Evolutionary conservation across 2,329 filamentous ascomycete genomes (phyloP).

Genomic region (Neocatenulostroma microsporum): DNA sequence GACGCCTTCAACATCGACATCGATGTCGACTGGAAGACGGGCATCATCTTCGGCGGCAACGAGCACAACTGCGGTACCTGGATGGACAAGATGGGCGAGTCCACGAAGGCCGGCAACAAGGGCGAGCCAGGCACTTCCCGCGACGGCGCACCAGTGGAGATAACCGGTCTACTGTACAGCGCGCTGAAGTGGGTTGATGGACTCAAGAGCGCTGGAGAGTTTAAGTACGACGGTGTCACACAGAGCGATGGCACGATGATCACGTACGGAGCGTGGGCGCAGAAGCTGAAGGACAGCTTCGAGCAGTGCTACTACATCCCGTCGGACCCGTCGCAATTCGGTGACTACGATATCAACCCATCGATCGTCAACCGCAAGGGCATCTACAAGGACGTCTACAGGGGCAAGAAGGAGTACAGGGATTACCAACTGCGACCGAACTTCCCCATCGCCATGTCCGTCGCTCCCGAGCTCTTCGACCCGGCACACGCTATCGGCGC

Average conservation of each 20-base stretch:
- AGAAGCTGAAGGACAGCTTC: constrained; percentile 73
- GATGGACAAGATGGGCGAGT: constrained; percentile 99
- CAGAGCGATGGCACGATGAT: constrained; percentile 44
- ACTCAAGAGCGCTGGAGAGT: constrained; percentile 61
- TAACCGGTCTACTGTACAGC: constrained; percentile 89
- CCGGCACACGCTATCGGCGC: constrained; percentile 69
- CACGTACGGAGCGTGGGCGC: constrained; percentile 70
- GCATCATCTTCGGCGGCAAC: constrained; percentile 88
- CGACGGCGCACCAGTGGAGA: constrained; percentile 91
- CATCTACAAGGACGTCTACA: constrained; percentile 97
- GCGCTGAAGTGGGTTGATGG: constrained; percentile 69
- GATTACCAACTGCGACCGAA: constrained; percentile 95
- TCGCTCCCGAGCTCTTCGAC: constrained; percentile 81
- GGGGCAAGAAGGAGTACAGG: constrained; percentile 88
- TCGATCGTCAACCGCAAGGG: constrained; percentile 78
- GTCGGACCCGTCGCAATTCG: constrained; percentile 58
- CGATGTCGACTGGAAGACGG: constrained; percentile 81
- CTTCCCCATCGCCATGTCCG: constrained; percentile 91
- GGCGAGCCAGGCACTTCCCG: constrained; percentile 93
- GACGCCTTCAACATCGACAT: constrained; percentile 91
- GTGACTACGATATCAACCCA: constrained; percentile 70
- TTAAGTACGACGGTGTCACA: constrained; percentile 65
- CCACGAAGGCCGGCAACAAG: constrained; percentile 79
- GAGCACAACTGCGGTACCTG: constrained; percentile 95
- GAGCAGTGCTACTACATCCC: constrained; percentile 90